Percentiles rank a stretch among this genome's conserved stretches.
Evolutionary conservation across 2,329 filamentous ascomycete species (phyloP).

Genomic region (Bisporella sp.): DNA sequence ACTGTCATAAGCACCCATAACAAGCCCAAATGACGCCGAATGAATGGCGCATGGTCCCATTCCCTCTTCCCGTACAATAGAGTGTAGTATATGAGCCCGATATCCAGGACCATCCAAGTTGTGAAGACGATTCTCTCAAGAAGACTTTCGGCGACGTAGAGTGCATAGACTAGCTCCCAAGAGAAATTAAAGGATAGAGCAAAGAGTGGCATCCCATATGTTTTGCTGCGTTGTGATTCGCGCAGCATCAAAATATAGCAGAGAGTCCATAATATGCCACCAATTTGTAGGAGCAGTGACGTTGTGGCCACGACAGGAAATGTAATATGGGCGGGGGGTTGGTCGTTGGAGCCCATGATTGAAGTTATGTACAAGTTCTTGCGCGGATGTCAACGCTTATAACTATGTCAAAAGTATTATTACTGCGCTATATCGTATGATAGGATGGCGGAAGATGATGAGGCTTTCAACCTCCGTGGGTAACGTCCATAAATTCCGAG

Average conservation of each 20-base stretch:
- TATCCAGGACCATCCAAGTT: constrained; percentile 43
- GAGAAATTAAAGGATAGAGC: constrained; percentile 42
- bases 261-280: constrained; percentile 19
- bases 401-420: too few relatives aligned
- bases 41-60: constrained; percentile 34
- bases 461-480: too few relatives aligned
- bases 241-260: constrained; percentile 41
- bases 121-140: constrained; percentile 38
- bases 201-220: constrained; percentile 43
- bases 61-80: constrained; percentile 37
- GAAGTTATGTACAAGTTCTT: too few relatives aligned
- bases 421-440: too few relatives aligned
- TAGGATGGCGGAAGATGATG: too few relatives aligned
- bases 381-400: too few relatives aligned
- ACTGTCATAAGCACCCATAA: constrained; percentile 31
- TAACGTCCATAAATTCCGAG: too few relatives aligned
- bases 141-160: constrained; percentile 37
- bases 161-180: constrained; percentile 44
- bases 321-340: constrained; percentile 14
- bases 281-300: constrained; percentile 13
- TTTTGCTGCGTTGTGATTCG: constrained; percentile 37
- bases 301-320: constrained; percentile 8
- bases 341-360: constrained; percentile 19
- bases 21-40: constrained; percentile 34
- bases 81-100: constrained; percentile 39